Percentiles rank a stretch among this genome's conserved stretches.
These are phyloP conservation scores for Thelonectria olida DNA, from an alignment of 2,329 filamentous ascomycete genomes.

Conservation along the genomic window DNA sequence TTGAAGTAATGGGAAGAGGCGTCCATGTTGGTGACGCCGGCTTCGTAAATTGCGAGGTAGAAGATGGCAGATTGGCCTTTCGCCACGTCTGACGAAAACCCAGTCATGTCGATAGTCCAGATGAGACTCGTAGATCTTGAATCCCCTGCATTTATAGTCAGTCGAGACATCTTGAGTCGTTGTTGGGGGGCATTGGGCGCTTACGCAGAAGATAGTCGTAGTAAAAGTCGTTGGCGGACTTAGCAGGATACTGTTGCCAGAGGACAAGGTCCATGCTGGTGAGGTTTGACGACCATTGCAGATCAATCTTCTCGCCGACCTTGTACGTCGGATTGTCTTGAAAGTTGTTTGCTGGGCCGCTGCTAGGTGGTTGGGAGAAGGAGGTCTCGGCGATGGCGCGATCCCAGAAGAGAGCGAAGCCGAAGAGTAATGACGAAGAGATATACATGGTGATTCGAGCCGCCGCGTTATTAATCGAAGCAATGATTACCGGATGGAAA, in stretches of 20 bases:
- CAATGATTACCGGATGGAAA: background rate
- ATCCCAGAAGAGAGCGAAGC: background rate
- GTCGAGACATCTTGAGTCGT: background rate
- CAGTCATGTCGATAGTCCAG: conserved; percentile 30
- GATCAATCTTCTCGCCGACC: conserved; percentile 32
- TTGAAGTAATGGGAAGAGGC: conserved; percentile 34
- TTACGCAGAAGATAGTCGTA: background rate
- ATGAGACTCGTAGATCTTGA: conserved; percentile 31
- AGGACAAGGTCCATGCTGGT: conserved; percentile 29
- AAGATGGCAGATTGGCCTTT: conserved; percentile 29
- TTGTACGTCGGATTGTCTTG: conserved; percentile 37
- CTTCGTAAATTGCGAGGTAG: conserved; percentile 27
- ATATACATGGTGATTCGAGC: background rate
- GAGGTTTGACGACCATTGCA: conserved; percentile 36
- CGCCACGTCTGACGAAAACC: conserved; percentile 16
- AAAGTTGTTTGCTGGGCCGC: conserved; percentile 14
- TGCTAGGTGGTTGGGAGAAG: conserved; percentile 2
- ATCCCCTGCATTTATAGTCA: conserved; percentile 26
- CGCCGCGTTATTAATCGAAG: background rate
- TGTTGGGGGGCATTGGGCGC: too few relatives aligned
- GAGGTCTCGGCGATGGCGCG: background rate
- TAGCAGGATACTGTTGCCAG: conserved; percentile 37
- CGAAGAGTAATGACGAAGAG: background rate
- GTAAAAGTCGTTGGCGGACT: background rate
- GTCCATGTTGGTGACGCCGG: conserved; percentile 20